These are phyloP conservation scores for Rhizopus stolonifer DNA, from an alignment of 371 early-diverging fungal genomes.

Conservation along the genomic window DNA sequence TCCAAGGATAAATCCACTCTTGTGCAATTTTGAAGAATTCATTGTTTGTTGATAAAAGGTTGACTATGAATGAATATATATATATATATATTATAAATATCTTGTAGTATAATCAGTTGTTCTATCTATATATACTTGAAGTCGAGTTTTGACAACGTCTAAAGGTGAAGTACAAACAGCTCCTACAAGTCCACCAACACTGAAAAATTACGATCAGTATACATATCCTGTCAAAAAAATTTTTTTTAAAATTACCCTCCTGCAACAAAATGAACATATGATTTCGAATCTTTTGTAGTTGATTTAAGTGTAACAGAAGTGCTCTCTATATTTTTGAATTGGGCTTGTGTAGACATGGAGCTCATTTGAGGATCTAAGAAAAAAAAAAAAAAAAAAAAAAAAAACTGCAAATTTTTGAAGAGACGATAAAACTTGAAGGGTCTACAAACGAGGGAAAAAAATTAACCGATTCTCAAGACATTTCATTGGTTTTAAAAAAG, in stretches of 20 bases:
- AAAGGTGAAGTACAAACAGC: constrained; percentile 86
- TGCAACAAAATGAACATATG: constrained; percentile 25
- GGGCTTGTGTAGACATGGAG: no score
- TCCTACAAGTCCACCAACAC: constrained; percentile 72
- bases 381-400: no score
- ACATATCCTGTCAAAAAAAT: no score
- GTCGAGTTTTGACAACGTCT: constrained; percentile 87
- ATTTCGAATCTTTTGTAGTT: constrained; percentile 6
- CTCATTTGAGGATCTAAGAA: no score
- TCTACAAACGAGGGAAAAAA: no score
- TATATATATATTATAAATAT: background rate
- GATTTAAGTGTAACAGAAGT: background rate
- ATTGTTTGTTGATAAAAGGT: constrained; percentile 31
- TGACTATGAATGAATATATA: constrained; percentile 6
- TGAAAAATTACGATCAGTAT: constrained; percentile 21
- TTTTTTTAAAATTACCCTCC: constrained; percentile 59
- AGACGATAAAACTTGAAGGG: no score
- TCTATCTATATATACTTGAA: constrained; percentile 62
- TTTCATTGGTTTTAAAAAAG: no score
- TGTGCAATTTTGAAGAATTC: background rate
- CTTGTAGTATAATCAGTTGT: no score
- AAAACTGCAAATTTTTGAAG: no score
- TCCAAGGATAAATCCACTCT: constrained; percentile 27
- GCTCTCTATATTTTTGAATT: no score
- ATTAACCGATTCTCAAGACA: no score